Conservation (phyloP, 495 filamentous ascomycete genomes). For the Xanthoparmelia taractica region DNA sequence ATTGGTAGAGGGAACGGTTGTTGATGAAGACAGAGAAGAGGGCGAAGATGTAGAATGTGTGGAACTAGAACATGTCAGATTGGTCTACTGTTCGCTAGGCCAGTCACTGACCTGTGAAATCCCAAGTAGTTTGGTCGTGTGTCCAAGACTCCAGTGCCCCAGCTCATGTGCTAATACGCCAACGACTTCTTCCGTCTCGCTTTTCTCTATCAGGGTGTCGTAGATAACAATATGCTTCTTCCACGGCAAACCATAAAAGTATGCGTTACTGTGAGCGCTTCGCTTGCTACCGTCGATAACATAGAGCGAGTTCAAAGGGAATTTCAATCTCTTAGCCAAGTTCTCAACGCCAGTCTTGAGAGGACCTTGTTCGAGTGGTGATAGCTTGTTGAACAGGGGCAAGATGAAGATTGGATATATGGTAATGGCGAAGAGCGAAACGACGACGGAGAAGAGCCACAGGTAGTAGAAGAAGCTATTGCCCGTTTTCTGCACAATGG, state of each 20-base stretch:
- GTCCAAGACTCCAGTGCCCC: conserved; percentile 91
- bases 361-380: conserved; percentile 75
- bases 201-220: conserved; percentile 94
- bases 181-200: conserved; percentile 80
- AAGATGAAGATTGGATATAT: conserved; percentile 93
- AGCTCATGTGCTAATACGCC: conserved; percentile 93
- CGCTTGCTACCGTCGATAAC: conserved; percentile 98
- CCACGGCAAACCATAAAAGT: conserved; percentile 97
- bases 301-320: conserved; percentile 82
- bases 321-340: conserved; percentile 75
- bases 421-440: conserved; percentile 90
- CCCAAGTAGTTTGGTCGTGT: conserved; percentile 85
- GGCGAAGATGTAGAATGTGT: conserved; percentile 94
- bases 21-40: conserved; percentile 96
- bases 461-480: conserved; percentile 94
- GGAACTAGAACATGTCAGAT: conserved; percentile 40
- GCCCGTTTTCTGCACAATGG: conserved; percentile 86
- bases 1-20: conserved; percentile 80
- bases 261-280: conserved; percentile 94
- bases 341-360: conserved; percentile 84
- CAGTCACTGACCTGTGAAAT: conserved; percentile 58
- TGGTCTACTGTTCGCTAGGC: conserved; percentile 24
- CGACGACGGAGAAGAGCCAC: conserved; percentile 80
- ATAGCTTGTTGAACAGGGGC: conserved; percentile 96
- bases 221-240: conserved; percentile 99